Evolutionary conservation across 805 yeast species (phyloP), one percentile per base, ranked within the genome.

Genomic region (Candida pseudofarinosa): DNA sequence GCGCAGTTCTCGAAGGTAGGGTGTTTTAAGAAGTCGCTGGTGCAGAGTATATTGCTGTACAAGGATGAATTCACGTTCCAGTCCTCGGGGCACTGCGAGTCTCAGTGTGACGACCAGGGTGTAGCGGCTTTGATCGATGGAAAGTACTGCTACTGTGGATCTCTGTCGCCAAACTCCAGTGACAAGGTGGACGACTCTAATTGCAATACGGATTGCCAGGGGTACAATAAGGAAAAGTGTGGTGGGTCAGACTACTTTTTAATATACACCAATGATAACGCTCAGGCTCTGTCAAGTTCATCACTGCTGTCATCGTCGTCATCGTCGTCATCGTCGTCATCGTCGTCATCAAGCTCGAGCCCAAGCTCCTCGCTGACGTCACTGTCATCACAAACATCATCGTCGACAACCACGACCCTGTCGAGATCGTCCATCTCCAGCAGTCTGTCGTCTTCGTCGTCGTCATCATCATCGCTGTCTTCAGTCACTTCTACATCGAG

Each of bases 11-110:
- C 51, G 1, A 46, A 47, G 38, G 37, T 47, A 6, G 67, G 67
- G 13, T 62, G 67, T 47, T 62, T 42, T 44, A 41, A 49, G 26
- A 34, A 53, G 53, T 49, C 70, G 19, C 39, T 58, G n/a, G 50
- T 74, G 3, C 62, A 36, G 35, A 46, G 55, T 2, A 39, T 39
- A 58, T 76, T 67, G 51, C 39, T 57, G n/a, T 57, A 53, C 42
- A 58, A 67, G 46, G 86, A 83, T 23, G 53, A 70, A 2, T 77
- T 76, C 58, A 63, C 60, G 1, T 83, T 65, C 56, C 90, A 85
- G 62, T 73, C 88, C 6, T 74, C 80, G 14, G 67, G 74, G 5
- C 65, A 77, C 54, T 84, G 93, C 60, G 65, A 70, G 44, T 49
- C 54, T 5, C 65, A 69, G 47, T 83, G 96, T 62, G 42, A 56